Conservation (phyloP, 2,329 filamentous ascomycete genomes). For the Helotiales sp. region DNA sequence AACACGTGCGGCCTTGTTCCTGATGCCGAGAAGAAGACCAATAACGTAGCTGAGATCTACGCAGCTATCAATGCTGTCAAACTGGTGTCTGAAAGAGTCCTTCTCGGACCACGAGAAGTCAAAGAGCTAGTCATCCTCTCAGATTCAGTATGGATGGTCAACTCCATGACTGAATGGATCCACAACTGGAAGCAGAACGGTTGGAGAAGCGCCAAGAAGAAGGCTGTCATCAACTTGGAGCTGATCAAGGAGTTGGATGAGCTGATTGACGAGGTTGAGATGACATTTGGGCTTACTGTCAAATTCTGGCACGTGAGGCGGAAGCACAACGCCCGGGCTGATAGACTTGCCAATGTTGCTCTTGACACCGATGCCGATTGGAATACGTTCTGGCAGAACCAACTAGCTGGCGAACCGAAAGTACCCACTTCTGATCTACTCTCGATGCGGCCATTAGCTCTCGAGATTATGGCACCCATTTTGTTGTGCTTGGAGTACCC, state of each 20-base stretch:
- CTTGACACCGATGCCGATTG: background rate
- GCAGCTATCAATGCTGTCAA: background rate
- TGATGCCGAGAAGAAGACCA: background rate
- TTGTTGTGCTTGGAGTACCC: background rate
- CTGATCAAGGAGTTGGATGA: background rate
- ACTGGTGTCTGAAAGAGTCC: background rate
- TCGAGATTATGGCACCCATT: background rate
- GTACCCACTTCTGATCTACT: background rate
- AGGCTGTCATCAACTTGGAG: background rate
- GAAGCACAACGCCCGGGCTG: background rate
- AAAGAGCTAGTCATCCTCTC: background rate
- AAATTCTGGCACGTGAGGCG: conserved; percentile 1
- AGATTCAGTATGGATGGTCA: background rate
- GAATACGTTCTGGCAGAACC: background rate
- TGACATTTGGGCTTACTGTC: background rate
- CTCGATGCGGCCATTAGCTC: background rate
- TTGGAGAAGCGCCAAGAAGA: background rate
- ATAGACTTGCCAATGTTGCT: background rate
- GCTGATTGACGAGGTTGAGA: background rate
- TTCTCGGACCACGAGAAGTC: background rate
- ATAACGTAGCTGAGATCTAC: background rate
- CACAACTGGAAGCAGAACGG: background rate
- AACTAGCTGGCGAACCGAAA: background rate
- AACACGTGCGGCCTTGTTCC: background rate
- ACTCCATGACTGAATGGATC: background rate